These are phyloP conservation scores for Westerdykella ornata DNA, from an alignment of 2,329 filamentous ascomycete genomes.

Conservation along the genomic window DNA sequence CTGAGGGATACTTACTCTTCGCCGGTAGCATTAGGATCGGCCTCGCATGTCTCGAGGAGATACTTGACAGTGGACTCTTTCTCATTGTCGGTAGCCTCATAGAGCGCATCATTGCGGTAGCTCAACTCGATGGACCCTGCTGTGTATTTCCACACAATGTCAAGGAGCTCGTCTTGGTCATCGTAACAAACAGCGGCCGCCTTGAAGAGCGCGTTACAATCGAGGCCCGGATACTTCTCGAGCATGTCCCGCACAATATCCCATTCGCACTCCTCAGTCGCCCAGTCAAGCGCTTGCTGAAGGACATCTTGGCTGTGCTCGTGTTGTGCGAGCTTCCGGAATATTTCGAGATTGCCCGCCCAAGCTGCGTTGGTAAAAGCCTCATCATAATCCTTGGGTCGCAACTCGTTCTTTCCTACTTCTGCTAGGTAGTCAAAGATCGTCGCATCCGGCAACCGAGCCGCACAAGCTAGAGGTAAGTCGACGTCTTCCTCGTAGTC, in stretches of 20 bases:
- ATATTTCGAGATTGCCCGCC: background rate
- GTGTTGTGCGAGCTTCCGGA: background rate
- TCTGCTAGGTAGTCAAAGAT: slow-evolving; percentile 1
- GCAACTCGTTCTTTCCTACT: background rate
- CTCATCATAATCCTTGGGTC: background rate
- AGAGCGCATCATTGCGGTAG: background rate
- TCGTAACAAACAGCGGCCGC: background rate
- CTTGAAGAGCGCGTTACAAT: slow-evolving; percentile 1
- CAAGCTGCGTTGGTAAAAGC: slow-evolving; percentile 1
- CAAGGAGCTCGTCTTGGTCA: slow-evolving; percentile 1
- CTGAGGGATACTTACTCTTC: background rate
- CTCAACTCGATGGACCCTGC: background rate
- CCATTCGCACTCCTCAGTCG: background rate
- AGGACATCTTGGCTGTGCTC: background rate
- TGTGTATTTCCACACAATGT: slow-evolving; percentile 2
- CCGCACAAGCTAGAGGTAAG: background rate
- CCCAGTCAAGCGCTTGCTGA: background rate
- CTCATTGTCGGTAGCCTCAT: slow-evolving; percentile 5
- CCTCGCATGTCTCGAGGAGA: background rate
- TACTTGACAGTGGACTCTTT: slow-evolving; percentile 2
- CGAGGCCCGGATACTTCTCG: background rate
- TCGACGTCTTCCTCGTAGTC: background rate
- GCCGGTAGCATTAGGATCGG: slow-evolving; percentile 3
- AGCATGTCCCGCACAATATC: slow-evolving; percentile 1
- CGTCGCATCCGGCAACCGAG: background rate